Evolutionary conservation across 306 rosid genomes (phyloP).

Genomic region (Prunus dulcis): DNA sequence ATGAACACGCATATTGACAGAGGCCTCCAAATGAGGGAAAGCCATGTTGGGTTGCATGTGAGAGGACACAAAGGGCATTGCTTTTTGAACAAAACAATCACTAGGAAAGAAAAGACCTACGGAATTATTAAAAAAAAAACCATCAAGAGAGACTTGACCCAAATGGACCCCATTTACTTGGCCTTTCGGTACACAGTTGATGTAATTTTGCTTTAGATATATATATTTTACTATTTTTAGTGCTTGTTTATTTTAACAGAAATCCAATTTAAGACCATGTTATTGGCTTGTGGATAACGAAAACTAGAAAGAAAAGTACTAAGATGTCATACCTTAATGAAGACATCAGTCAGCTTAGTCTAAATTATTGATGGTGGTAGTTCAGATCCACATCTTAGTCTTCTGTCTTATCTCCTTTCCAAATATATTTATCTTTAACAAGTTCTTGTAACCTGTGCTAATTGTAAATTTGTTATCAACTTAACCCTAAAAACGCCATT

Average conservation of each 20-base stretch:
- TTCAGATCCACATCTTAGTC: background rate
- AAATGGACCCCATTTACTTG: constrained; percentile 10
- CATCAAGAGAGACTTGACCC: constrained; percentile 14
- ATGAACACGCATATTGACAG: constrained; percentile 6
- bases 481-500: background rate
- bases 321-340: background rate
- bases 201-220: background rate
- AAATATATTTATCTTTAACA: background rate
- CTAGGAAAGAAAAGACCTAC: constrained; percentile 31
- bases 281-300: constrained; percentile 1
- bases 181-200: constrained; percentile 9
- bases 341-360: constrained; percentile 4
- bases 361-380: background rate
- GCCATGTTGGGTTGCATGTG: constrained; percentile 56
- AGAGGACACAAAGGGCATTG: constrained; percentile 23
- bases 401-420: background rate
- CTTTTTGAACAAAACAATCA: constrained; percentile 36
- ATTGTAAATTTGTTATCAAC: background rate
- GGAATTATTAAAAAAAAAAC: background rate
- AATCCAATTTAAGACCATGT: background rate
- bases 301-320: background rate
- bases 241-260: background rate
- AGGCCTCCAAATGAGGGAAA: constrained; percentile 29
- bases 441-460: constrained; percentile 1
- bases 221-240: background rate